Conservation (phyloP, 1,139 yeast species). For the Saccharomyces pastorianus region DNA sequence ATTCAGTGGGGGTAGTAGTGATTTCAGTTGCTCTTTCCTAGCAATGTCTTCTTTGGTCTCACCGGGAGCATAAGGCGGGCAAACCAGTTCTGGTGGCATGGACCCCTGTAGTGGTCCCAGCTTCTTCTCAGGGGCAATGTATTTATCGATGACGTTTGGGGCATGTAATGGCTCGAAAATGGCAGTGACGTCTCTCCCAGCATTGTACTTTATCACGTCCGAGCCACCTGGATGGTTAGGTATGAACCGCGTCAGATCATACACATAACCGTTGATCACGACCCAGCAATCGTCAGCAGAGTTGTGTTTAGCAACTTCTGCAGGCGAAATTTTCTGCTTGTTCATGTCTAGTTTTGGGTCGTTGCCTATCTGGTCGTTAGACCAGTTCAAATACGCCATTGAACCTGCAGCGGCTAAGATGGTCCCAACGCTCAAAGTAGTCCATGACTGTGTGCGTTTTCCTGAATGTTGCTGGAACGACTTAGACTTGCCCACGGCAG, state of each 20-base stretch:
- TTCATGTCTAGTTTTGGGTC: slow-evolving; percentile 13
- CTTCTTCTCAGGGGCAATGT: slow-evolving; percentile 39
- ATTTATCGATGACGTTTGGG: slow-evolving; percentile 58
- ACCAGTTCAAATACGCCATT: neutral
- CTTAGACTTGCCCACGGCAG: neutral
- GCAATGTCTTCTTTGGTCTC: slow-evolving; percentile 48
- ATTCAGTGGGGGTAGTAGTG: slow-evolving; percentile 32
- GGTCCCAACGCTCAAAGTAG: neutral
- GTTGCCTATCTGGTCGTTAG: slow-evolving; percentile 4
- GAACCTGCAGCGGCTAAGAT: neutral
- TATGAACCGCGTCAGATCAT: slow-evolving; percentile 73
- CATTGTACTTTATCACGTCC: slow-evolving; percentile 61
- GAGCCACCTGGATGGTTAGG: slow-evolving; percentile 87
- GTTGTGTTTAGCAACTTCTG: slow-evolving; percentile 51
- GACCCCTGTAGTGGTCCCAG: slow-evolving; percentile 37
- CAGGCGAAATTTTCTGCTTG: slow-evolving; percentile 29
- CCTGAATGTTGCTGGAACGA: neutral
- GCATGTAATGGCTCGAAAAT: slow-evolving; percentile 85
- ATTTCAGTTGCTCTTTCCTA: slow-evolving; percentile 43
- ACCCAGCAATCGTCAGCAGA: slow-evolving; percentile 78
- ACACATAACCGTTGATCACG: slow-evolving; percentile 72
- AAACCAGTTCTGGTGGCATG: slow-evolving; percentile 24
- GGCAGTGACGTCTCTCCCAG: slow-evolving; percentile 87
- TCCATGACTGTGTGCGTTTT: neutral
- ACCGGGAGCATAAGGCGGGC: slow-evolving; percentile 31